Percentiles rank a stretch among this genome's conserved stretches.
Conservation (phyloP, 78 protist species). For the Planoprotostelium fungivorum region DNA sequence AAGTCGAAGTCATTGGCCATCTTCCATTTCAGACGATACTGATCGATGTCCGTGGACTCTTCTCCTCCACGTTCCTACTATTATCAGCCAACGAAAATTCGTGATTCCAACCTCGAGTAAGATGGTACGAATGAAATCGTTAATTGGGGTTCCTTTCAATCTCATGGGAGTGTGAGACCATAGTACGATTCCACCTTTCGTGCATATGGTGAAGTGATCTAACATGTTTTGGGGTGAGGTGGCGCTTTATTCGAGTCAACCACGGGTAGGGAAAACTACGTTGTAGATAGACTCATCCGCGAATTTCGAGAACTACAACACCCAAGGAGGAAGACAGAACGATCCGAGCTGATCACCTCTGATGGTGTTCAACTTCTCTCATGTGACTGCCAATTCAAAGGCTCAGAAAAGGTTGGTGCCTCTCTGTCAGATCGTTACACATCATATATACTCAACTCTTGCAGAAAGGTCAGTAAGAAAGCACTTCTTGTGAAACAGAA, state of each 20-base stretch:
- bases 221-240: constrained; percentile 57
- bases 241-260: too few species aligned
- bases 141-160: constrained; percentile 44
- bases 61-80: constrained; percentile 39
- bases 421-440: too few species aligned
- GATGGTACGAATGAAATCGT: constrained; percentile 37
- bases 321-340: too few species aligned
- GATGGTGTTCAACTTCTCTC: too few species aligned
- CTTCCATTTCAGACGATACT: constrained; percentile 65
- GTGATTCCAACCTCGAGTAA: constrained; percentile 10
- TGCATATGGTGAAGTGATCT: constrained; percentile 53
- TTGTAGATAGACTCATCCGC: too few species aligned
- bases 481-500: not conserved
- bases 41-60: constrained; percentile 44
- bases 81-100: not conserved
- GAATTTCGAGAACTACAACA: too few species aligned
- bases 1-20: constrained; percentile 59
- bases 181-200: constrained; percentile 65
- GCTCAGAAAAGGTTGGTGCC: too few species aligned
- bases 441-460: too few species aligned
- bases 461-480: not conserved
- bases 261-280: too few species aligned
- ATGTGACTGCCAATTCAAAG: too few species aligned
- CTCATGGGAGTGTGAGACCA: constrained; percentile 39
- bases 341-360: too few species aligned